Percentiles rank a stretch among this genome's conserved stretches.
These are phyloP conservation scores for Dothistroma pini DNA, from an alignment of 2,329 filamentous ascomycete species.

Conservation along the genomic window DNA sequence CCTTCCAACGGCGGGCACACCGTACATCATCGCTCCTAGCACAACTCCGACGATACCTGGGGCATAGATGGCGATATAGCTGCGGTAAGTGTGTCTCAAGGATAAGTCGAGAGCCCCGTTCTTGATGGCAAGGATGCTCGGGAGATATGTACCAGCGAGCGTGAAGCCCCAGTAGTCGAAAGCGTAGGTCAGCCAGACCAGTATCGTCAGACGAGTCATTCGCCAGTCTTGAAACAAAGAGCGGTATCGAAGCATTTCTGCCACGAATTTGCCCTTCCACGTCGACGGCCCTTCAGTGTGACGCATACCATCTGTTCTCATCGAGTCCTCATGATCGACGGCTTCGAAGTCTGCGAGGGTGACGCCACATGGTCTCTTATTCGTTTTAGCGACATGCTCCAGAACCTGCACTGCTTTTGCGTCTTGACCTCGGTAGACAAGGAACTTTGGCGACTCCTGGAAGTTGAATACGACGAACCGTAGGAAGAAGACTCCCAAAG, in stretches of 20 bases:
- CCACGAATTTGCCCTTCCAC: neutral
- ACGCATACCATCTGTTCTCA: slow-evolving; percentile 3
- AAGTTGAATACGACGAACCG: slow-evolving; percentile 56
- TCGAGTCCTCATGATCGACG: slow-evolving; percentile 15
- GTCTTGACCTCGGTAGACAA: slow-evolving; percentile 53
- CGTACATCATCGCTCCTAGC: slow-evolving; percentile 49
- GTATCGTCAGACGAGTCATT: slow-evolving; percentile 46
- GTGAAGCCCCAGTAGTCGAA: slow-evolving; percentile 52
- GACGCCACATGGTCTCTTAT: slow-evolving; percentile 36
- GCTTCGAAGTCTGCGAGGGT: slow-evolving; percentile 37
- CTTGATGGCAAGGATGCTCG: slow-evolving; percentile 50
- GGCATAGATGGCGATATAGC: slow-evolving; percentile 54
- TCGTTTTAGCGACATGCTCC: slow-evolving; percentile 43
- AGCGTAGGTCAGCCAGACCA: slow-evolving; percentile 52
- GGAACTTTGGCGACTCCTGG: slow-evolving; percentile 59
- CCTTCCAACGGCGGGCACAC: slow-evolving; percentile 42
- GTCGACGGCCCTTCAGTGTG: neutral
- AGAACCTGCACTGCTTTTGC: slow-evolving; percentile 48
- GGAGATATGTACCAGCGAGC: slow-evolving; percentile 47
- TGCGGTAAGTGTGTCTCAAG: slow-evolving; percentile 47
- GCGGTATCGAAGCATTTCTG: slow-evolving; percentile 34
- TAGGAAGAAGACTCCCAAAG: slow-evolving; percentile 46
- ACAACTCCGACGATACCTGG: slow-evolving; percentile 53
- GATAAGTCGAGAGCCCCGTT: slow-evolving; percentile 45
- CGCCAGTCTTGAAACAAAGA: slow-evolving; percentile 43